Conservation (phyloP, 306 rosid species). For the Vachellia collinsii region DNA sequence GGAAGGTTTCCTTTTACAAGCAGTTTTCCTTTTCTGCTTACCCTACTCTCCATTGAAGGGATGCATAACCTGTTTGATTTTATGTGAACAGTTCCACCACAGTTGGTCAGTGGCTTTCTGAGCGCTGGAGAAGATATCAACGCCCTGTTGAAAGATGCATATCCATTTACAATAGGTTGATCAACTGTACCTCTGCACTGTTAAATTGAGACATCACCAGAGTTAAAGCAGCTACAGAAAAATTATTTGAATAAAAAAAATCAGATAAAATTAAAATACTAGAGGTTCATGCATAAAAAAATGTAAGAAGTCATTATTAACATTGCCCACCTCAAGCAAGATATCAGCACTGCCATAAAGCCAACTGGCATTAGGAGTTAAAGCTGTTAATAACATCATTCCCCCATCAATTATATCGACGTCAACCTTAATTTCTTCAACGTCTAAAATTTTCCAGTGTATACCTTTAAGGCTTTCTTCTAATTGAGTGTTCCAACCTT, state of each 20-base stretch:
- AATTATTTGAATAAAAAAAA: not conserved
- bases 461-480: slow-evolving; percentile 84
- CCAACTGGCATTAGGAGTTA: slow-evolving; percentile 90
- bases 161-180: slow-evolving; percentile 87
- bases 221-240: slow-evolving; percentile 19
- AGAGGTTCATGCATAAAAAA: not conserved
- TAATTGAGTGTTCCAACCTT: slow-evolving; percentile 80
- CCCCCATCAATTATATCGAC: slow-evolving; percentile 97
- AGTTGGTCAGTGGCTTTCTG: slow-evolving; percentile 76
- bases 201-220: slow-evolving; percentile 42
- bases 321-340: slow-evolving; percentile 74
- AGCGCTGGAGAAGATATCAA: slow-evolving; percentile 89
- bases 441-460: slow-evolving; percentile 78
- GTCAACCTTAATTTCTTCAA: slow-evolving; percentile 86
- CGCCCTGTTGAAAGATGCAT: slow-evolving; percentile 86
- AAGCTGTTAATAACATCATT: slow-evolving; percentile 90
- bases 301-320: slow-evolving; percentile 26
- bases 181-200: slow-evolving; percentile 91
- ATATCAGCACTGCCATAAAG: slow-evolving; percentile 91
- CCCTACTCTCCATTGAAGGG: slow-evolving; percentile 82
- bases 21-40: slow-evolving; percentile 85
- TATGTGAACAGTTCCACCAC: slow-evolving; percentile 78
- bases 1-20: slow-evolving; percentile 90
- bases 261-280: not conserved
- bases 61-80: slow-evolving; percentile 90